A percentile compares a stretch with the other conserved stretches of the same genome.
Conservation (phyloP, 1,284 basidiomycete genomes). For the Xerocomus cyaneibrunnescens region DNA sequence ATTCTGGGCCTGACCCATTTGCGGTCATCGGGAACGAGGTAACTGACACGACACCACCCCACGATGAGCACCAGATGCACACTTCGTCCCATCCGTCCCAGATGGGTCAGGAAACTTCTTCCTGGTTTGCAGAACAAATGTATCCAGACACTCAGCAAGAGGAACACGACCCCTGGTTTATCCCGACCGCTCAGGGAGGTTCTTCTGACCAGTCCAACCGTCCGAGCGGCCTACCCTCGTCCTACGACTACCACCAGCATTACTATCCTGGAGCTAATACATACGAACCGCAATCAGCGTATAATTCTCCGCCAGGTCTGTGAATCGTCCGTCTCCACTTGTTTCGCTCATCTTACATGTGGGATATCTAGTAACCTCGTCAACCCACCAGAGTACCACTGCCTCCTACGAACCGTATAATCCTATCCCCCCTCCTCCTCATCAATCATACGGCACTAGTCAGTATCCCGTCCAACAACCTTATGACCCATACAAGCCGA, state of each 20-base stretch:
- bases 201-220: constrained; percentile 20
- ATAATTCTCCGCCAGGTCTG: constrained; percentile 28
- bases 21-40: constrained; percentile 51
- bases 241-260: constrained; percentile 30
- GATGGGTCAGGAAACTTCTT: constrained; percentile 39
- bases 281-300: constrained; percentile 22
- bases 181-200: constrained; percentile 24
- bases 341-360: constrained; percentile 8
- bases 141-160: constrained; percentile 31
- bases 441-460: constrained; percentile 16
- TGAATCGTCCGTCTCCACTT: constrained; percentile 1
- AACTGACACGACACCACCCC: constrained; percentile 27
- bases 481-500: constrained; percentile 37
- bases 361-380: constrained; percentile 15
- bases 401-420: constrained; percentile 22
- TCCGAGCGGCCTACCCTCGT: constrained; percentile 12
- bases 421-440: constrained; percentile 12
- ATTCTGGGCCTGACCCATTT: constrained; percentile 64
- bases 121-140: constrained; percentile 31
- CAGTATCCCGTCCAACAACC: constrained; percentile 16
- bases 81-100: constrained; percentile 23
- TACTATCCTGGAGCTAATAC: constrained; percentile 28
- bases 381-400: constrained; percentile 9
- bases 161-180: constrained; percentile 31
- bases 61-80: constrained; percentile 22